Evolutionary conservation across 75 land plant genomes (phyloP), one percentile per base, ranked within the genome.

Genomic region (Pinus albicaulis): DNA sequence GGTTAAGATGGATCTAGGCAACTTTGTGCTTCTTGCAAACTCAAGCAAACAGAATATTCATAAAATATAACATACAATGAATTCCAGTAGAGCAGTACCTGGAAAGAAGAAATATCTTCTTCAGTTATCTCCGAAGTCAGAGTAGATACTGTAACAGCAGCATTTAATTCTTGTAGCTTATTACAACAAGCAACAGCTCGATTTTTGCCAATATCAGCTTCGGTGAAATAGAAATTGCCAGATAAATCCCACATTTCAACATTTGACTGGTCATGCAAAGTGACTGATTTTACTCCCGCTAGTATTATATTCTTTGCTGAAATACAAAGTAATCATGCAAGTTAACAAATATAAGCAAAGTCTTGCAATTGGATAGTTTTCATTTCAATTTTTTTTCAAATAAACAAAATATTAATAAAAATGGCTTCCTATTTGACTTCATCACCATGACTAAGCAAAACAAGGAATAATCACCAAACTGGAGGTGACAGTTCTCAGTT

Each of bases 211-310:
- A 93, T 66, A 80, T 93, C 96, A 41, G 82, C 80, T 61, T 93
- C 96, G 1, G 88, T 83, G 13, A 93, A 84, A 57, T 88, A 65
- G 63, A 93, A 93, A 73, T 93, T 91, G 55, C 95, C 88, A 5
- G 86, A 83, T 58, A 93, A 76, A 59, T 93, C 96, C 96, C 96
- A 93, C 73, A 85, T 34, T 56, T 91, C 91, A 22, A 93, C 94
- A 6, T 22, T 38, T 19, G 77, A 85, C 73, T 82, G 82, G 74
- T 93, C 96, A 73, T 93, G 96, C 79, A 93, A 74, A 16, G 94
- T 91, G 64, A 93, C 89, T 66, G 96, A 93, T 60, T 91, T 91
- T 26, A 93, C 94, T 17, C 96, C 96, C 13, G 96, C 96, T 74
- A 93, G 86, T 75, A 91, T 81, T 17, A 93, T 83, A 65, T 93